Conservation (phyloP, 2,329 filamentous ascomycete genomes). For the Zymoseptoria ardabiliae region DNA sequence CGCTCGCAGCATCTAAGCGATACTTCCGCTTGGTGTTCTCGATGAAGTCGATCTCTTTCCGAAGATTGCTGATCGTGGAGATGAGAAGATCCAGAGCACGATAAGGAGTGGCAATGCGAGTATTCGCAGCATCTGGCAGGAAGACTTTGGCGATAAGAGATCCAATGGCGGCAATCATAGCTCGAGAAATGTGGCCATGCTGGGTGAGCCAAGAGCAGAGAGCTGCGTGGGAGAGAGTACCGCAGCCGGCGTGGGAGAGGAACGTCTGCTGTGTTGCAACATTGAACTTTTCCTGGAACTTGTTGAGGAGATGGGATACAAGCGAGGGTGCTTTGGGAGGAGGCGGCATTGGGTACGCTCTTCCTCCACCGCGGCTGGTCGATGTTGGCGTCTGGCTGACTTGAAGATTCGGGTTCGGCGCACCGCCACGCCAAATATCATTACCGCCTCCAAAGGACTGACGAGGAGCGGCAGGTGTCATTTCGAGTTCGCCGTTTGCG, state of each 20-base stretch:
- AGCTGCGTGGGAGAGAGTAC: constrained; percentile 48
- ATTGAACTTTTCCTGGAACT: constrained; percentile 41
- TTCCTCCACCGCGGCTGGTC: neutral
- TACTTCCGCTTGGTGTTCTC: constrained; percentile 56
- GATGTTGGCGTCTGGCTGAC: constrained; percentile 29
- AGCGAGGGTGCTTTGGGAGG: constrained; percentile 39
- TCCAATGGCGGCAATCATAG: constrained; percentile 61
- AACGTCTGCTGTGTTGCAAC: constrained; percentile 60
- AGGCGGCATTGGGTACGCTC: constrained; percentile 10
- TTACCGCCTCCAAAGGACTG: constrained; percentile 16
- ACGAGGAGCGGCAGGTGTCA: constrained; percentile 9
- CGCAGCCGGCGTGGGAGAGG: constrained; percentile 56
- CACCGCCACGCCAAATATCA: constrained; percentile 39
- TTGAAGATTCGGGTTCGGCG: constrained; percentile 43
- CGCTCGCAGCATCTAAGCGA: constrained; percentile 44
- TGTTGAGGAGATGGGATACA: constrained; percentile 50
- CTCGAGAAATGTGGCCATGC: constrained; percentile 63
- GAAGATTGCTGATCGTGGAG: constrained; percentile 58
- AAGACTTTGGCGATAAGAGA: constrained; percentile 56
- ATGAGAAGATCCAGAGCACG: constrained; percentile 56
- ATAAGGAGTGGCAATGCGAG: constrained; percentile 44
- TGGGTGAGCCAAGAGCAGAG: constrained; percentile 64
- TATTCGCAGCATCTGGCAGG: constrained; percentile 42
- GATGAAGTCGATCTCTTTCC: constrained; percentile 61
- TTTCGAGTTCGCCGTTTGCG: constrained; percentile 21